Conservation (phyloP, 2,329 filamentous ascomycete genomes). For the Colletotrichum limetticola region DNA sequence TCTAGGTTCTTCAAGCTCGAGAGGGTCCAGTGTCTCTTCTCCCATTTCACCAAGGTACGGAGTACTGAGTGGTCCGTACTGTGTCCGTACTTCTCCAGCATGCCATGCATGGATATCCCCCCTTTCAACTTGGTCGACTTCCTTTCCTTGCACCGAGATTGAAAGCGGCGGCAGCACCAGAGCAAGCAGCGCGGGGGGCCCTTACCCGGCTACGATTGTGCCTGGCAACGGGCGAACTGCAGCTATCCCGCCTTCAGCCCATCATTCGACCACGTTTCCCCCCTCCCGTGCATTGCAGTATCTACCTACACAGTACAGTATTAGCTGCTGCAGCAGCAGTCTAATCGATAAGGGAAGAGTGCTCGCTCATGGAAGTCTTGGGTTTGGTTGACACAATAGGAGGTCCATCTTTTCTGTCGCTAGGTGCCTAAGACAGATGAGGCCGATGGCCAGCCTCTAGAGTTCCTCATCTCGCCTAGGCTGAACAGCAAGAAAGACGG, state of each 20-base stretch:
- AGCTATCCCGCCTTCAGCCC: constrained; percentile 33
- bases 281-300: background rate
- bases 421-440: background rate
- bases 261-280: constrained; percentile 1
- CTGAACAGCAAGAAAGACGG: background rate
- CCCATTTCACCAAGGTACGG: no score
- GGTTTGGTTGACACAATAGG: no score
- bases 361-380: no score
- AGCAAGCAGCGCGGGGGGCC: background rate
- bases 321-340: background rate
- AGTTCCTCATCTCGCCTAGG: background rate
- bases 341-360: background rate
- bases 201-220: background rate
- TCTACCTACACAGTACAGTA: background rate
- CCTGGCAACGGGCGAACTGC: constrained; percentile 31
- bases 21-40: background rate
- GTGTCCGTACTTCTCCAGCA: background rate
- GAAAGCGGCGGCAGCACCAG: background rate
- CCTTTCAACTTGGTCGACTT: background rate
- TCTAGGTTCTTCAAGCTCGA: background rate
- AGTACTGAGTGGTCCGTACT: no score
- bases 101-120: constrained; percentile 2
- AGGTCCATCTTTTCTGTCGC: no score
- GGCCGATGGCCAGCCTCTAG: background rate
- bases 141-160: constrained; percentile 17